Conservation (phyloP, 2,329 filamentous ascomycete genomes). For the Hypomyces perniciosus region DNA sequence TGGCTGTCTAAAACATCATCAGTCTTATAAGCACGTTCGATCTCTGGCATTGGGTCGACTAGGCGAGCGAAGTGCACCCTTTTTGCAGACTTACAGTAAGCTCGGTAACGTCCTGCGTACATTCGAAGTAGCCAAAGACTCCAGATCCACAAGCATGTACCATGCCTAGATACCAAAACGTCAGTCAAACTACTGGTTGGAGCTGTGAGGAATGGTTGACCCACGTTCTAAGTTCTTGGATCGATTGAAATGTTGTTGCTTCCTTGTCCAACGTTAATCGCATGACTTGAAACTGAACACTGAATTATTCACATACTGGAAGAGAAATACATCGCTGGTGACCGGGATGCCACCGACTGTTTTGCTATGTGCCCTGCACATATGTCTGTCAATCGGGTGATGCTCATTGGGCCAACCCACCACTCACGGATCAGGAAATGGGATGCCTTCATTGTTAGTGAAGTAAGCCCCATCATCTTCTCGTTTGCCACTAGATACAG, state of each 20-base stretch:
- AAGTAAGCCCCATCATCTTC: slow-evolving; percentile 5
- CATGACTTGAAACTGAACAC: too few species aligned
- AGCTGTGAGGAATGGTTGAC: not conserved
- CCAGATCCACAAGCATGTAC: slow-evolving; percentile 3
- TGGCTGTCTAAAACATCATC: too few species aligned
- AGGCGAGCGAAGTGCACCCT: too few species aligned
- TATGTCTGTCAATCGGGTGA: too few species aligned
- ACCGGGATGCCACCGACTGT: not conserved
- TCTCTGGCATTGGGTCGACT: too few species aligned
- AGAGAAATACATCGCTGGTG: slow-evolving; percentile 2
- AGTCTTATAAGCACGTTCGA: too few species aligned
- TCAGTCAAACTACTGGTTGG: not conserved
- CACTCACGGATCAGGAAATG: slow-evolving; percentile 8
- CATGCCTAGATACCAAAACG: not conserved
- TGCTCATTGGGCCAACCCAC: too few species aligned
- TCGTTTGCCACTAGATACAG: not conserved
- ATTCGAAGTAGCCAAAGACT: slow-evolving; percentile 2
- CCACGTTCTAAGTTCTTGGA: not conserved
- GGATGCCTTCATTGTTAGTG: slow-evolving; percentile 9
- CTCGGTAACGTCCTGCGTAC: not conserved
- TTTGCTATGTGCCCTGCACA: too few species aligned
- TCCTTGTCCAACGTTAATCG: too few species aligned
- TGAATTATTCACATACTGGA: too few species aligned
- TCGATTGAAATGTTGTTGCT: too few species aligned
- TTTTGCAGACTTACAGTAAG: slow-evolving; percentile 25